A percentile compares a stretch with the other conserved stretches of the same genome.
phyloP scores from a whole-genome alignment of 208 protist species.

The Leishmania major region DNA sequence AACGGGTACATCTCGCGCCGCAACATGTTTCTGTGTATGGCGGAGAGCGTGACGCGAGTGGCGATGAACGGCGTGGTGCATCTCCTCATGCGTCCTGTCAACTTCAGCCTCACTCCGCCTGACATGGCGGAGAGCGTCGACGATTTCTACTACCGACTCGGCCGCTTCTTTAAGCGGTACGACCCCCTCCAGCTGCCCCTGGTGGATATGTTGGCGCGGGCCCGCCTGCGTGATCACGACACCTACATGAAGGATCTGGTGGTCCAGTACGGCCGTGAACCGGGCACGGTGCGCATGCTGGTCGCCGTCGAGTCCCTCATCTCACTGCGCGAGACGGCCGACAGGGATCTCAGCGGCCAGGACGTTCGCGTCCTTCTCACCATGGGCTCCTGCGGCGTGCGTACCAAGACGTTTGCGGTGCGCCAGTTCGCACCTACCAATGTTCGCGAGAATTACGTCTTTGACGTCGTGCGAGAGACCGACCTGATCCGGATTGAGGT shows the following conservation, averaged over 20 bases:
- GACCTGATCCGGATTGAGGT: constrained; percentile 84
- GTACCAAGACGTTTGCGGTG: constrained; percentile 47
- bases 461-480: constrained; percentile 83
- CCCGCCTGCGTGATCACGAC: constrained; percentile 49
- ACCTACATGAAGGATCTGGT: constrained; percentile 77
- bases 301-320: constrained; percentile 52
- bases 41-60: constrained; percentile 35
- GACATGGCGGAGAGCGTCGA: constrained; percentile 49
- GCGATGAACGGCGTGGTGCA: constrained; percentile 56
- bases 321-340: constrained; percentile 44
- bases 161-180: constrained; percentile 78
- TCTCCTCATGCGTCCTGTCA: constrained; percentile 52
- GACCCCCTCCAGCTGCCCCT: constrained; percentile 58
- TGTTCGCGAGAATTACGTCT: constrained; percentile 65
- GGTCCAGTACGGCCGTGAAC: constrained; percentile 74
- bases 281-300: constrained; percentile 58
- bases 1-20: constrained; percentile 48
- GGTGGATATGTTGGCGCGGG: constrained; percentile 59
- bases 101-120: constrained; percentile 57
- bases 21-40: constrained; percentile 68
- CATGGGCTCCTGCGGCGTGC: constrained; percentile 59
- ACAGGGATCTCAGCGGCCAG: constrained; percentile 44
- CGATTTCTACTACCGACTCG: constrained; percentile 70
- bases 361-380: constrained; percentile 66
- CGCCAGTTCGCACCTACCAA: constrained; percentile 45